Percentiles rank a stretch among this genome's conserved stretches.
These are phyloP conservation scores for Mortierella sp. DNA, from an alignment of 371 early-diverging fungal genomes.

Conservation along the genomic window DNA sequence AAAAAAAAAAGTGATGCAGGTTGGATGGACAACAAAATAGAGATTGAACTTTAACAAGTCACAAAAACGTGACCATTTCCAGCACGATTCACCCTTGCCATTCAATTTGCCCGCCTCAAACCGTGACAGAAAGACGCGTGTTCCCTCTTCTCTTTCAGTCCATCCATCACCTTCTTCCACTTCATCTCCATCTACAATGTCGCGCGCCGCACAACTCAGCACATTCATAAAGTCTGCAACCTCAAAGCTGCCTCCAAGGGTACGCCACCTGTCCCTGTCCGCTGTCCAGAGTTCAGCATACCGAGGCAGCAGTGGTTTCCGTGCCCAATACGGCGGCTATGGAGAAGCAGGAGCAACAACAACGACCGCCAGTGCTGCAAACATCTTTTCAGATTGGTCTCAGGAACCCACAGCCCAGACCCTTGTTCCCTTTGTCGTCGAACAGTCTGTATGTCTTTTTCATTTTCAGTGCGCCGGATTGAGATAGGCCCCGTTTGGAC, in stretches of 20 bases:
- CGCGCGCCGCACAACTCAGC: conserved; percentile 23
- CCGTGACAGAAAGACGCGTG: background rate
- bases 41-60: background rate
- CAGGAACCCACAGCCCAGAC: conserved; percentile 60
- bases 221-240: conserved; percentile 14
- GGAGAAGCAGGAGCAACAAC: no score
- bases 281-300: conserved; percentile 17
- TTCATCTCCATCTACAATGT: conserved; percentile 17
- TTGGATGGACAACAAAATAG: background rate
- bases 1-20: conserved; percentile 12
- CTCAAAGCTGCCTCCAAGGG: conserved; percentile 15
- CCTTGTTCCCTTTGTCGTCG: conserved; percentile 79
- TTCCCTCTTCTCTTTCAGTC: background rate
- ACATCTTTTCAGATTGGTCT: conserved; percentile 48
- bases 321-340: conserved; percentile 14
- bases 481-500: background rate
- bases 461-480: background rate
- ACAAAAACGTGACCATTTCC: background rate
- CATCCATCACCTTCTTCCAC: background rate
- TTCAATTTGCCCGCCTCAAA: background rate
- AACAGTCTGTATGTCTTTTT: conserved; percentile 73
- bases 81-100: background rate
- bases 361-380: background rate
- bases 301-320: background rate
- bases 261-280: conserved; percentile 19